Evolutionary conservation across 371 early-diverging fungal genomes (phyloP), one percentile per base, ranked within the genome.

Genomic region (Rhizopus stolonifer): DNA sequence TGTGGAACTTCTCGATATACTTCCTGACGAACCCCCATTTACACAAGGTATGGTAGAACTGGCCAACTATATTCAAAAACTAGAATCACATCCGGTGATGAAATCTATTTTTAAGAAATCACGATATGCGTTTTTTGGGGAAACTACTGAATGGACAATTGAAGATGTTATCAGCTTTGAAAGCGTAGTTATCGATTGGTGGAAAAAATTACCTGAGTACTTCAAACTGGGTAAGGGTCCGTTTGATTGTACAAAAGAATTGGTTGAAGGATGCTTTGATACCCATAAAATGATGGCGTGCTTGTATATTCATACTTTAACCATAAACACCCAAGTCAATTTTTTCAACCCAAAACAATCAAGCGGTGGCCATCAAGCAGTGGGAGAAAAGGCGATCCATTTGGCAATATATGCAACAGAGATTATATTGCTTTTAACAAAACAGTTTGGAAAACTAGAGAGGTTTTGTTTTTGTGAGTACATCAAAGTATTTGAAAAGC

Each of bases 391-490:
- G 13, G 46, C 54, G 1, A 40, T 58, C 17, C 15, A 54, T 14
- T 22, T 46, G n/a, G 42, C 46, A 11, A 26, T 54, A 40, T 40
- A 58, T n/a, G 26, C 50, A 0, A 46, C 58, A 3, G 54, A 58
- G 11, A 54, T 58, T 7, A 14, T 36, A 0, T n/a, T 63, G 6
- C 3, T 23, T 6, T 14, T 52, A 1, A 11, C 45, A 15, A 53
- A 54, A 26, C 45, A 36, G 32, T 31, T 63, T 0, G 50, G 40
- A 1, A 14, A 15, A 0, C n/a, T 53, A 0, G 46, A 46, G 9
- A 4, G 22, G 9, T 18, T 44, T 23, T 63, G 63, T 46, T 39
- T 45, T 24, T 39, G 63, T 63, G 54, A 58, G 63, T n/a, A n/a
- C n/a, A n/a, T n/a, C n/a, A n/a, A n/a, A n/a, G n/a, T n/a, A n/a